Conservation (phyloP, 140 eudicot species). For the Senecio squalidus region DNA sequence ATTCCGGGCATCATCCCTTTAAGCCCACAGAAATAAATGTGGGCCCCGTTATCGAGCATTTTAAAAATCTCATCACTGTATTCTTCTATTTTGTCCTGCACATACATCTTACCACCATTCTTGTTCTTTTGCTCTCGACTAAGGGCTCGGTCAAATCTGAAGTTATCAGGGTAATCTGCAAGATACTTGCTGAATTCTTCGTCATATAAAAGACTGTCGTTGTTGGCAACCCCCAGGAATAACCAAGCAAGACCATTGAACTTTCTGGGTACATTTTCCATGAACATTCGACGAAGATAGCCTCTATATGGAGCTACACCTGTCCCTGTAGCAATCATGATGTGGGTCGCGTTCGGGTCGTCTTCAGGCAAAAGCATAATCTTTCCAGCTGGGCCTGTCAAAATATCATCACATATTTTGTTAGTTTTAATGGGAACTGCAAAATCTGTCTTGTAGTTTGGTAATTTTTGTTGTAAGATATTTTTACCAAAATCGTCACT, state of each 20-base stretch:
- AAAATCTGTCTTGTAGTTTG: too few species aligned
- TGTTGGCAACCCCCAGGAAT: constrained; percentile 92
- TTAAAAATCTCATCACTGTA: constrained; percentile 87
- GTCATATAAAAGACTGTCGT: constrained; percentile 83
- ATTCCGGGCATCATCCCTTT: constrained; percentile 68
- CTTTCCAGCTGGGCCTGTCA: constrained; percentile 90
- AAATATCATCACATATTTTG: not conserved
- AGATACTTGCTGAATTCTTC: constrained; percentile 82
- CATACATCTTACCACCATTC: constrained; percentile 86
- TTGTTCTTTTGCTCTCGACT: constrained; percentile 83
- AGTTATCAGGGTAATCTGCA: constrained; percentile 60
- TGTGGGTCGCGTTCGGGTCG: constrained; percentile 86
- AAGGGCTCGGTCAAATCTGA: constrained; percentile 70
- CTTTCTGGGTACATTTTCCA: constrained; percentile 77
- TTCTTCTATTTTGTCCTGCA: constrained; percentile 92
- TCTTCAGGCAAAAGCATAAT: constrained; percentile 95
- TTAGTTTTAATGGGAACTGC: too few species aligned
- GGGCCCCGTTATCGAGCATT: constrained; percentile 74
- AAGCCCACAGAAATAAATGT: constrained; percentile 90
- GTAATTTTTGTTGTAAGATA: too few species aligned
- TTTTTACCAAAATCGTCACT: too few species aligned
- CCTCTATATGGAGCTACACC: constrained; percentile 97
- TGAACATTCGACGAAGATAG: constrained; percentile 98
- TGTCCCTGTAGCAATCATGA: constrained; percentile 94
- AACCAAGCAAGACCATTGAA: constrained; percentile 91